Base-by-base conservation (phyloP, 2,329 filamentous ascomycete genomes). In the Didymella lethalis region DNA sequence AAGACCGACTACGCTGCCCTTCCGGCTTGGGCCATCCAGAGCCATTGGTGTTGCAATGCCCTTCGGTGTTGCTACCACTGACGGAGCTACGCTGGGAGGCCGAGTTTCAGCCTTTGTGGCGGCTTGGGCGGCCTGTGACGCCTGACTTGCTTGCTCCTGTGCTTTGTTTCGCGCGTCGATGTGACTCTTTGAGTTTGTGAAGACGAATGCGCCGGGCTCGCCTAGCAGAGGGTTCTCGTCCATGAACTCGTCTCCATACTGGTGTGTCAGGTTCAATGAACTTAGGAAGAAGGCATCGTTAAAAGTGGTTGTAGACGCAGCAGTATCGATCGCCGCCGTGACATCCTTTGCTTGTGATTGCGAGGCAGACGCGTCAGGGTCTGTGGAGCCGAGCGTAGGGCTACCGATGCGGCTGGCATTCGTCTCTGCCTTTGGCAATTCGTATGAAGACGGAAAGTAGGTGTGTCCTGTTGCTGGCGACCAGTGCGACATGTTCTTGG, bases 221-320 rank as follows among this genome's bases (percentile, higher is more conserved):
- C 87, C 87, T 7, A 83, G 78, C 14, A 89, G 75, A 0, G 87
- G 86, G 59, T 84, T 87, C 66, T 88, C 86, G 70, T 89, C 87
- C 78, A 86, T 86, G 75, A 82, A 89, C 62, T 89, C 86, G 63
- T 86, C 82, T 14, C 82, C 84, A 67, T 85, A 87, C 7, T 77
- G 76, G 12, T 83, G 76, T 25, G 83, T 81, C 32, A 88, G 78
- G 34, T 71, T 75, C 51, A 86, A 80, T 8, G 84, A 83, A 20
- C 83, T 78, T 46, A 74, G 57, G 64, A 80, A 73, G 18, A 75
- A 62, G 25, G 63, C 63, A 77, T 80, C 52, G 6, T 65, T 68
- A 64, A 75, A 75, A 5, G 68, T 67, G 7, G 65, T 68, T 2
- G 64, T 64, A 25, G 62, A 56, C 23, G 67, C 59, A 5, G 53